Percentiles rank a stretch among this genome's conserved stretches.
Conservation (phyloP, 2,329 filamentous ascomycete species). For the Arachnomyces sp. region DNA sequence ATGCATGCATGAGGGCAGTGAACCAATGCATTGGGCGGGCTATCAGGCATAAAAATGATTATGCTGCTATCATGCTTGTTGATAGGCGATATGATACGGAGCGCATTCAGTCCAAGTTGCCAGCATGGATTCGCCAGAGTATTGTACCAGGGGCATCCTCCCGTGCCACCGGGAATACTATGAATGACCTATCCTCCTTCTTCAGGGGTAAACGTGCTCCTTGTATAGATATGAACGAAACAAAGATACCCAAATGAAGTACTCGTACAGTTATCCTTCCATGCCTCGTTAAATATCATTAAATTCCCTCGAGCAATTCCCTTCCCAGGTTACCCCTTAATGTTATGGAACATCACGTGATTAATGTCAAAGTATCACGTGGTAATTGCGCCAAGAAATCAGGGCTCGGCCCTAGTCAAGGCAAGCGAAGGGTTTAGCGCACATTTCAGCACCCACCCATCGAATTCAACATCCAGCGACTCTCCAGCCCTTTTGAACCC, state of each 20-base stretch:
- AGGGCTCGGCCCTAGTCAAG: slow-evolving; percentile 21
- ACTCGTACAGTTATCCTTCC: too few species aligned
- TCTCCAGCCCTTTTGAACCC: slow-evolving; percentile 22
- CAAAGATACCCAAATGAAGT: slow-evolving; percentile 5
- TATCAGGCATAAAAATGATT: slow-evolving; percentile 80
- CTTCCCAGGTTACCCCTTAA: too few species aligned
- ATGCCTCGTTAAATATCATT: too few species aligned
- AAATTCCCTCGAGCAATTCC: too few species aligned
- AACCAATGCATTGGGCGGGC: slow-evolving; percentile 94
- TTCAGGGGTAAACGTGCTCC: slow-evolving; percentile 14
- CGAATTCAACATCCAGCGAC: slow-evolving; percentile 29
- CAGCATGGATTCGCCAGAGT: slow-evolving; percentile 76
- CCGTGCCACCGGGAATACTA: slow-evolving; percentile 18
- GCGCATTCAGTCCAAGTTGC: slow-evolving; percentile 69
- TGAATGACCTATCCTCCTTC: slow-evolving; percentile 26
- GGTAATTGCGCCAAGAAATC: slow-evolving; percentile 9
- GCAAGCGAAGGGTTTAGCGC: slow-evolving; percentile 32
- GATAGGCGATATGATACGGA: slow-evolving; percentile 70
- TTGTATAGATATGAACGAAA: slow-evolving; percentile 10
- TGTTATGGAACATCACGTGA: too few species aligned
- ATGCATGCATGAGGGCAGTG: slow-evolving; percentile 90
- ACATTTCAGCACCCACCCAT: slow-evolving; percentile 29
- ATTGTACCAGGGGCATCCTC: slow-evolving; percentile 32
- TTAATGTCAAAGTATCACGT: slow-evolving; percentile 4
- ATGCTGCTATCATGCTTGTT: slow-evolving; percentile 78